phyloP scores from a whole-genome alignment of 2,329 filamentous ascomycete genomes.

The Pseudovirgaria hyperparasitica region DNA sequence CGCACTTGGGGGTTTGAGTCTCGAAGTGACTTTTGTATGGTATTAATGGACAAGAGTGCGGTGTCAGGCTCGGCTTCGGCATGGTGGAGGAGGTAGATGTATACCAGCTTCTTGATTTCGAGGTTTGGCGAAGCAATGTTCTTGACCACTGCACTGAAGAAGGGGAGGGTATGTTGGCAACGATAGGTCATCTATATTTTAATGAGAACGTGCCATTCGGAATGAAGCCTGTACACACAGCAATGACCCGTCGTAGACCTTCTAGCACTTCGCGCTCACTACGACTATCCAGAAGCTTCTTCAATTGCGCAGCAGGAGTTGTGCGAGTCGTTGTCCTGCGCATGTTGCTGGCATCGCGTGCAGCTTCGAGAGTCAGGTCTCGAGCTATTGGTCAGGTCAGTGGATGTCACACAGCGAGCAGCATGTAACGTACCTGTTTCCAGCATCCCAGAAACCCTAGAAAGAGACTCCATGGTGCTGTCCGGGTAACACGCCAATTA shows the following conservation, averaged over 20 bases:
- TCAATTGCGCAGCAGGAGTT: conserved; percentile 71
- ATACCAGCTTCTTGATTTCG: conserved; percentile 95
- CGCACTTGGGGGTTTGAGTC: conserved; percentile 84
- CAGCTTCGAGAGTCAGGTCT: conserved; percentile 94
- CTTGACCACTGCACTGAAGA: conserved; percentile 97
- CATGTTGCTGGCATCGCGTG: conserved; percentile 63
- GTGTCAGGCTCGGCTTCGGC: conserved; percentile 94
- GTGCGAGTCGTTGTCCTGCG: conserved; percentile 46
- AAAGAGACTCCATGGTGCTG: conserved; percentile 78
- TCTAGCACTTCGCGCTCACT: conserved; percentile 89
- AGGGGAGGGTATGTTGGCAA: conserved; percentile 73
- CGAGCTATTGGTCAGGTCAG: conserved; percentile 51
- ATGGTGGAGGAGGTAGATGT: conserved; percentile 95
- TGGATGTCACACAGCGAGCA: conserved; percentile 12
- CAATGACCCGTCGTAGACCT: conserved; percentile 75
- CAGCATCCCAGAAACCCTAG: conserved; percentile 82
- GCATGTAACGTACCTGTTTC: conserved; percentile 57
- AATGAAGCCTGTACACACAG: conserved; percentile 43
- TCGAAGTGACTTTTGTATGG: conserved; percentile 93
- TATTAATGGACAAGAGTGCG: conserved; percentile 92
- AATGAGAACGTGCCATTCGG: conserved; percentile 1
- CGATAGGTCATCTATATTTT: conserved; percentile 81
- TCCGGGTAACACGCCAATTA: conserved; percentile 1
- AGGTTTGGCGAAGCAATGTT: conserved; percentile 90
- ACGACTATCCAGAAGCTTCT: conserved; percentile 87